Conservation (phyloP, 805 yeast genomes). For the Metschnikowia picachoensis region DNA sequence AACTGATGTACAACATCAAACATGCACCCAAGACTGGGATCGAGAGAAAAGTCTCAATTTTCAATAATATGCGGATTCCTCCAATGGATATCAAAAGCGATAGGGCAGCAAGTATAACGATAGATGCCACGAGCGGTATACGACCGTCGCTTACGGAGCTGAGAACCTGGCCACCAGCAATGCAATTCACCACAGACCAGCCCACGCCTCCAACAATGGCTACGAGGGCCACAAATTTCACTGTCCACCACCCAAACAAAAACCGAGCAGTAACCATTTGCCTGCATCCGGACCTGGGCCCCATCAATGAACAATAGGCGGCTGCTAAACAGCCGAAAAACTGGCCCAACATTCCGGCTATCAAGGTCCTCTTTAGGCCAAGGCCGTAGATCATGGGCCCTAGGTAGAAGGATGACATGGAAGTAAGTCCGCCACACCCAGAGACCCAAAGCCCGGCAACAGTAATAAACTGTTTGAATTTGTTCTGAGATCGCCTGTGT, state of each 20-base stretch:
- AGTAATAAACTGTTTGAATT: constrained; percentile 23
- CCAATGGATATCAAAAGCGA: constrained; percentile 30
- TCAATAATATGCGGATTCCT: constrained; percentile 30
- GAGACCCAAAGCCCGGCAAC: constrained; percentile 38
- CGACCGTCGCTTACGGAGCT: constrained; percentile 12
- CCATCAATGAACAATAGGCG: constrained; percentile 37
- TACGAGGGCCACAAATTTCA: constrained; percentile 27
- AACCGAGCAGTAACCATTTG: constrained; percentile 37
- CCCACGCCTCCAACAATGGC: constrained; percentile 34
- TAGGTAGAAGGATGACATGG: constrained; percentile 36
- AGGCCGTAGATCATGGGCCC: constrained; percentile 29
- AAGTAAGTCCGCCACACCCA: constrained; percentile 37
- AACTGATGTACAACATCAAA: constrained; percentile 26
- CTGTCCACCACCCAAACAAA: constrained; percentile 36
- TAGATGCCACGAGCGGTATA: constrained; percentile 10
- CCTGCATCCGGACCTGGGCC: constrained; percentile 36
- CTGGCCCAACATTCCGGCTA: constrained; percentile 29
- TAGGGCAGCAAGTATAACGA: constrained; percentile 23
- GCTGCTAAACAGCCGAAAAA: constrained; percentile 35
- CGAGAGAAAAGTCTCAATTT: constrained; percentile 27
- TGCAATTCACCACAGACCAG: constrained; percentile 39
- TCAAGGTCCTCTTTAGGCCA: constrained; percentile 24
- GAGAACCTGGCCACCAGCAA: constrained; percentile 35
- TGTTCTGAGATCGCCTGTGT: constrained; percentile 21
- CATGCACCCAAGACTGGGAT: constrained; percentile 29